A percentile compares a stretch with the other conserved stretches of the same genome.
Evolutionary conservation across 352 stramenopile species (phyloP).

Genomic region (Globisporangium alternatum): DNA sequence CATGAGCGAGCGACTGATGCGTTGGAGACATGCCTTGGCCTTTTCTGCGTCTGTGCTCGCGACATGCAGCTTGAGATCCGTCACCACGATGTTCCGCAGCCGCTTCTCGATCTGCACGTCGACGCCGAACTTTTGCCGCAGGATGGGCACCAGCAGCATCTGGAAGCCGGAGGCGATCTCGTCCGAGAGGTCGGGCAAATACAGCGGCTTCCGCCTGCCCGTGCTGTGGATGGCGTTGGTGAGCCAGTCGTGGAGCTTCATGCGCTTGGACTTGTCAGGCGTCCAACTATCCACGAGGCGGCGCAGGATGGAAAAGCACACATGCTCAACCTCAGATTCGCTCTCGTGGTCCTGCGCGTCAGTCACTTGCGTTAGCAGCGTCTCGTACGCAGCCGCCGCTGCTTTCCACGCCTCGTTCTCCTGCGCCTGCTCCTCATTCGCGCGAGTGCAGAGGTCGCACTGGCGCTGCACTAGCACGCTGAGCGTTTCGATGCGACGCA

Average conservation of each 20-base stretch:
- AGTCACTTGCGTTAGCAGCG: constrained; percentile 27
- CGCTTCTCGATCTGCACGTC: constrained; percentile 56
- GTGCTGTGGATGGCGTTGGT: constrained; percentile 61
- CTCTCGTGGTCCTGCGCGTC: constrained; percentile 29
- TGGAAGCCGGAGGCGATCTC: constrained; percentile 64
- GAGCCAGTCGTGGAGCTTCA: constrained; percentile 70
- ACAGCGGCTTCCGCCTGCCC: constrained; percentile 47
- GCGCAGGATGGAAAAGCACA: constrained; percentile 61
- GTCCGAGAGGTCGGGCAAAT: constrained; percentile 56
- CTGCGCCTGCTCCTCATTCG: constrained; percentile 22
- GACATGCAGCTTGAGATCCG: constrained; percentile 54
- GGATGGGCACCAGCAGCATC: constrained; percentile 55
- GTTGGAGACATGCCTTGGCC: constrained; percentile 39
- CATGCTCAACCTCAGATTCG: constrained; percentile 40
- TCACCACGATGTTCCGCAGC: constrained; percentile 58
- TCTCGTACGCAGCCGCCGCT: constrained; percentile 38
- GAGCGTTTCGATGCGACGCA: constrained; percentile 39
- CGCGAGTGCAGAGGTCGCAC: constrained; percentile 27
- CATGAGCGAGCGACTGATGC: constrained; percentile 50
- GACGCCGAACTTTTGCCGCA: constrained; percentile 54
- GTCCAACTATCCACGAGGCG: constrained; percentile 65
- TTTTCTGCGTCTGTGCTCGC: constrained; percentile 22
- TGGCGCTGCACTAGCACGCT: constrained; percentile 26
- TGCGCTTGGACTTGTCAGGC: constrained; percentile 66
- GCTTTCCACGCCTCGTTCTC: constrained; percentile 48